Evolutionary conservation across 2,329 filamentous ascomycete species (phyloP).

Genomic region (Fusarium goolgardi): DNA sequence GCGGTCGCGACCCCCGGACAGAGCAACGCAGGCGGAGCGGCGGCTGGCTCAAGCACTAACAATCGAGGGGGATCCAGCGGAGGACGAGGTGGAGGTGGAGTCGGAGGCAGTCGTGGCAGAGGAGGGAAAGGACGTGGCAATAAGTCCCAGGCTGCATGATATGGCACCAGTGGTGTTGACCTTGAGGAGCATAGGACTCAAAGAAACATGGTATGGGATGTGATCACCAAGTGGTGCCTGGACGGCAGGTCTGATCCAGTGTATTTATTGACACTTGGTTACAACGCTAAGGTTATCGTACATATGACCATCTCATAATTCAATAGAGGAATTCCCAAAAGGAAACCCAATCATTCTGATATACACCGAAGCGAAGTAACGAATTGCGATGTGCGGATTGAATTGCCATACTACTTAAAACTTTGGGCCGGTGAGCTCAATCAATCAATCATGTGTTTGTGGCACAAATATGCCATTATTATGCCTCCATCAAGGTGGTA

Average conservation of each 20-base stretch:
- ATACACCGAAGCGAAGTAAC: not conserved
- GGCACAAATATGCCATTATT: not conserved
- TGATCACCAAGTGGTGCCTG: constrained; percentile 11
- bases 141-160: constrained; percentile 27
- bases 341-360: not conserved
- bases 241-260: constrained; percentile 15
- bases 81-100: constrained; percentile 39
- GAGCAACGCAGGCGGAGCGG: constrained; percentile 21
- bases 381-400: not conserved
- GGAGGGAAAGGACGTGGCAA: constrained; percentile 42
- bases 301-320: constrained; percentile 29
- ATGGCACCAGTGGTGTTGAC: constrained; percentile 3
- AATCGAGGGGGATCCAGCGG: constrained; percentile 28
- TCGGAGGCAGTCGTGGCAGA: constrained; percentile 40
- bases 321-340: constrained; percentile 6
- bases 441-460: not conserved
- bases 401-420: not conserved
- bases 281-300: constrained; percentile 16
- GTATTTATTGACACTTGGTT: constrained; percentile 30
- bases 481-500: constrained; percentile 17
- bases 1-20: constrained; percentile 35
- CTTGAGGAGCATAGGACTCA: constrained; percentile 40
- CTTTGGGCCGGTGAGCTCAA: not conserved
- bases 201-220: constrained; percentile 9
- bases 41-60: constrained; percentile 25